Evolutionary conservation across 1,139 yeast genomes (phyloP), one percentile per base, ranked within the genome.

Genomic region (Kodamaea sp.): DNA sequence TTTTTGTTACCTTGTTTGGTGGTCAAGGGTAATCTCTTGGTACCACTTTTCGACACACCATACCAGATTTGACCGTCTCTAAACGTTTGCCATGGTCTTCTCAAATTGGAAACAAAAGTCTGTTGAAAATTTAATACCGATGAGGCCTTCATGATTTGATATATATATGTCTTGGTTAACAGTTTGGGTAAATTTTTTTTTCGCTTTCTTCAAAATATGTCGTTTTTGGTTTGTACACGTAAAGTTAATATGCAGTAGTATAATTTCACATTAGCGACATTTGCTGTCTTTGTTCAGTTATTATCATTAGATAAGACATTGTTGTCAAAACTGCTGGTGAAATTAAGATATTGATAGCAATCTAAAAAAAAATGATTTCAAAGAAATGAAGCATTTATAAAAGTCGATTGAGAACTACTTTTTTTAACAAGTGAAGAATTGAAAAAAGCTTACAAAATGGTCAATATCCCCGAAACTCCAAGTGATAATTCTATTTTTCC

Each of bases 1-100:
- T 85, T 82, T 70, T 90, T 89, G 67, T 90, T 92, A 54, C 98
- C 97, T 59, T 88, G 92, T 57, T 92, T 92, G 27, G 96, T 84
- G 24, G 96, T 85, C 51, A 90, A 68, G 3, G 95, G 78, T 57
- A 84, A 80, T 68, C 98, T 80, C 58, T 84, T 87, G 50, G 89
- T 81, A 40, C 97, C 97, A 9, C 81, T 58, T 57, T 85, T 88
- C 27, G 82, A 66, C 35, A 68, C 55, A 38, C 96, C 96, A 58
- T 89, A 89, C 73, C 86, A 89, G 29, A 87, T 70, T 31, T 86
- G 79, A 20, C 96, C 95, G 53, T 88, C 94, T 52, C 77, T 79
- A 61, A 75, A 85, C 38, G 85, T 84, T 54, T 83, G 82, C 97
- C 97, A 89, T 34, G 97, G 97, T 49, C 95, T 77, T 48, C 85